phyloP scores from a whole-genome alignment of 2,329 filamentous ascomycete genomes.

The Claviceps citrina region DNA sequence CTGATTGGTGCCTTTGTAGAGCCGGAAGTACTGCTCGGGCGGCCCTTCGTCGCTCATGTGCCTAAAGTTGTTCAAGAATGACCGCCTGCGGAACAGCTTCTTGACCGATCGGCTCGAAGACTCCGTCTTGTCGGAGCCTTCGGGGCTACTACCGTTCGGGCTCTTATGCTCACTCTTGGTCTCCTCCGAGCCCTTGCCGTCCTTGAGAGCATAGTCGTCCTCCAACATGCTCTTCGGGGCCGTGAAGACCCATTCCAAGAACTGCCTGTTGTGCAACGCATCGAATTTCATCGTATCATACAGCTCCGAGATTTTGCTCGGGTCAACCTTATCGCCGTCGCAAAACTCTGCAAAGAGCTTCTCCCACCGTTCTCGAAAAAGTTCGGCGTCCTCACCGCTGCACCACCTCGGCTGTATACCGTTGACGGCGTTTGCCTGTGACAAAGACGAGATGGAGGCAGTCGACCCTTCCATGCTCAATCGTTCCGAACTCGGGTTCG shows the following conservation, averaged over 20 bases:
- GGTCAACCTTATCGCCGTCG: slow-evolving; percentile 93
- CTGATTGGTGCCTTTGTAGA: slow-evolving; percentile 63
- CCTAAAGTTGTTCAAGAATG: slow-evolving; percentile 39
- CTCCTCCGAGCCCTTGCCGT: slow-evolving; percentile 25
- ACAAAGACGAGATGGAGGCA: slow-evolving; percentile 31
- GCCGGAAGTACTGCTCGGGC: slow-evolving; percentile 70
- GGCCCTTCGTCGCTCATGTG: slow-evolving; percentile 39
- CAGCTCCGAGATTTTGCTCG: slow-evolving; percentile 93
- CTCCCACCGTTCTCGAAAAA: slow-evolving; percentile 96
- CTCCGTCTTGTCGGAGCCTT: slow-evolving; percentile 26
- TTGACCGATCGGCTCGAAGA: slow-evolving; percentile 21
- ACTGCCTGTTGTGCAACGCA: slow-evolving; percentile 87
- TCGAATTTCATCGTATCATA: slow-evolving; percentile 99
- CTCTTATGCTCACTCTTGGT: slow-evolving; percentile 15
- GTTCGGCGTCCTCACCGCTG: slow-evolving; percentile 81
- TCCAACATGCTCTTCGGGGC: slow-evolving; percentile 66
- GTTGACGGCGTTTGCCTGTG: slow-evolving; percentile 46
- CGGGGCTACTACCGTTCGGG: slow-evolving; percentile 17
- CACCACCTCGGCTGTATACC: slow-evolving; percentile 87
- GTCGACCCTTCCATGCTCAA: slow-evolving; percentile 25
- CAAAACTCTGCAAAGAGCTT: slow-evolving; percentile 95
- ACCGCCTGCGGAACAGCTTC: slow-evolving; percentile 43
- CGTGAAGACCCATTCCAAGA: slow-evolving; percentile 94
- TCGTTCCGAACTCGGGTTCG: slow-evolving; percentile 34
- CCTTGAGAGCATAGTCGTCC: slow-evolving; percentile 42